Conservation (phyloP, 176 grass and related monocot genomes). For the Leersia perrieri region DNA sequence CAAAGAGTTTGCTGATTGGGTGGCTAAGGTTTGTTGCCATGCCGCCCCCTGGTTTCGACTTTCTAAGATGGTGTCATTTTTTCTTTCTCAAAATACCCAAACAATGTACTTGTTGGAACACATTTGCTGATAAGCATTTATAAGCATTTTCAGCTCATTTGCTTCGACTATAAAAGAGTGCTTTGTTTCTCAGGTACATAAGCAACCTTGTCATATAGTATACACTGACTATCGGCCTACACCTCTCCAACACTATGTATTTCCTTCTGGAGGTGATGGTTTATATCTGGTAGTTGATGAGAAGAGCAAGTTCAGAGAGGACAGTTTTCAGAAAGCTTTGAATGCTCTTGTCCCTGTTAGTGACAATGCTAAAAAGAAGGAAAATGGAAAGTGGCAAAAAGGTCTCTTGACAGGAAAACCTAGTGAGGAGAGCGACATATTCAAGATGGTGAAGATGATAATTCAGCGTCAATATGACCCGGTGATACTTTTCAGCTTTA, state of each 20-base stretch:
- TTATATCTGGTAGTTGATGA: slow-evolving; percentile 94
- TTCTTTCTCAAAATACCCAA: neutral
- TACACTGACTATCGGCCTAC: slow-evolving; percentile 96
- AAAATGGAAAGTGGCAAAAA: slow-evolving; percentile 78
- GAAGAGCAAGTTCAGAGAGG: slow-evolving; percentile 93
- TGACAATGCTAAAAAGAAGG: slow-evolving; percentile 60
- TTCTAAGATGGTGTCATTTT: neutral
- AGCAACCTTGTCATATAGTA: slow-evolving; percentile 95
- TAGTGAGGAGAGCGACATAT: slow-evolving; percentile 87
- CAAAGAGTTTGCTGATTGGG: slow-evolving; percentile 98
- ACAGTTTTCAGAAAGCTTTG: slow-evolving; percentile 95
- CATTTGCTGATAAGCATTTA: neutral
- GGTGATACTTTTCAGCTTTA: slow-evolving; percentile 95
- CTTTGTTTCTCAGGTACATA: slow-evolving; percentile 82
- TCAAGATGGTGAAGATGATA: slow-evolving; percentile 99
- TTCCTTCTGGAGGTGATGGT: slow-evolving; percentile 91
- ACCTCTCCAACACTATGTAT: slow-evolving; percentile 94
- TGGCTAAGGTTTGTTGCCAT: slow-evolving; percentile 68
- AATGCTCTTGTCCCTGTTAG: slow-evolving; percentile 73
- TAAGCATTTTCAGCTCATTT: neutral
- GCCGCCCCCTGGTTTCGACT: neutral
- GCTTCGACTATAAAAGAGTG: neutral
- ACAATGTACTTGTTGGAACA: neutral
- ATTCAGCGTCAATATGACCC: slow-evolving; percentile 97
- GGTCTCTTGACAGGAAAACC: slow-evolving; percentile 53